phyloP scores from a whole-genome alignment of 2,329 filamentous ascomycete genomes.

The Lecanoromycetidae sp. region DNA sequence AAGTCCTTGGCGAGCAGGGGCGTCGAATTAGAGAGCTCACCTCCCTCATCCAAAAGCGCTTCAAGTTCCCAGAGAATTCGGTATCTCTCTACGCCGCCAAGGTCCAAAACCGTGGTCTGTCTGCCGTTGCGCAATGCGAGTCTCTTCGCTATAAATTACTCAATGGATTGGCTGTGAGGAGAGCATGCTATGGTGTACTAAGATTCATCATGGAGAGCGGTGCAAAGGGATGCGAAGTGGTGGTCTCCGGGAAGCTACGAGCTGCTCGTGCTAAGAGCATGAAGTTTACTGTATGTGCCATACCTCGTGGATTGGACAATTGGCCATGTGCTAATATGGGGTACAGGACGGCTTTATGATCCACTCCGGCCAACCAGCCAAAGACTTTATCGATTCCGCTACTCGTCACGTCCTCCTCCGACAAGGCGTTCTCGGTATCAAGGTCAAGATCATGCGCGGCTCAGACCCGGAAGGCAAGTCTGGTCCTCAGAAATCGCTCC shows the following conservation, averaged over 20 bases:
- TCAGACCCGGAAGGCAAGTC: constrained; percentile 99
- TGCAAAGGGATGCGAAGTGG: constrained; percentile 99
- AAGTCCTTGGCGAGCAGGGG: constrained; percentile 99
- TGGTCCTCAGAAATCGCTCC: constrained; percentile 91
- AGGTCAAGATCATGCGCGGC: constrained; percentile 99
- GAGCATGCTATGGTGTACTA: constrained; percentile 99
- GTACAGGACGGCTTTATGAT: constrained; percentile 93
- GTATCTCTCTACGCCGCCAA: constrained; percentile 99
- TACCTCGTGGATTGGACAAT: neutral
- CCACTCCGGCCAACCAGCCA: constrained; percentile 98
- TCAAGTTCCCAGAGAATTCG: constrained; percentile 99
- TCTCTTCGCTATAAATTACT: constrained; percentile 99
- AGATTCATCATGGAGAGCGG: constrained; percentile 99
- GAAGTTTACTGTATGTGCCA: constrained; percentile 84
- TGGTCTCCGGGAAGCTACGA: constrained; percentile 97
- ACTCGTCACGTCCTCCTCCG: constrained; percentile 99
- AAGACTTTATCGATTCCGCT: constrained; percentile 98
- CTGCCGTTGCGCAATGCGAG: constrained; percentile 99
- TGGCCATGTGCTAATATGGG: neutral
- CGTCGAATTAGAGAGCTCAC: constrained; percentile 99
- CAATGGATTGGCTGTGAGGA: constrained; percentile 95
- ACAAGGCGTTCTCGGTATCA: constrained; percentile 99
- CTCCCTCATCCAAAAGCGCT: constrained; percentile 99
- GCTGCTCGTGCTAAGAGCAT: constrained; percentile 99
- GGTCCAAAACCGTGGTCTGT: constrained; percentile 99